Evolutionary conservation across 805 yeast genomes (phyloP).

Genomic region (Candida arabinofermentans): DNA sequence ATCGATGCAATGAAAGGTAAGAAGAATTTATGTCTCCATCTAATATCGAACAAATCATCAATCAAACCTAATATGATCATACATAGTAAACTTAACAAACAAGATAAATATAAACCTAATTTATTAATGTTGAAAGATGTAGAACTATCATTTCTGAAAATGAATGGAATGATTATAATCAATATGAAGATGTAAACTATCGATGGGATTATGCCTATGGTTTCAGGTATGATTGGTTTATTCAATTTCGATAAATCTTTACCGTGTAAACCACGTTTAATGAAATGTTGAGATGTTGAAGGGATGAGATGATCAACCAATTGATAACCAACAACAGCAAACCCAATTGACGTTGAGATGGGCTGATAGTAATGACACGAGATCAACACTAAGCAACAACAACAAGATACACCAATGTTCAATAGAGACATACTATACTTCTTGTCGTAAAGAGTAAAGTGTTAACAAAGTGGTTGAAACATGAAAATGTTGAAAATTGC

Average conservation of each 20-base stretch:
- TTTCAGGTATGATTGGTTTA: constrained; percentile 78
- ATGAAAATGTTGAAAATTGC: too few species aligned
- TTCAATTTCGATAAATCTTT: constrained; percentile 75
- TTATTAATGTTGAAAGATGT: constrained; percentile 70
- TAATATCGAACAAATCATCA: constrained; percentile 91
- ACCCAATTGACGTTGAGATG: constrained; percentile 58
- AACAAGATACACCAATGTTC: background rate
- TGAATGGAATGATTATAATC: constrained; percentile 82
- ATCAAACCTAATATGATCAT: constrained; percentile 84
- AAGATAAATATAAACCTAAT: constrained; percentile 81
- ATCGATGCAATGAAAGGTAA: constrained; percentile 92
- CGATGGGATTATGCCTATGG: constrained; percentile 89
- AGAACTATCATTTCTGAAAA: constrained; percentile 22
- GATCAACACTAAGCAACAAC: background rate
- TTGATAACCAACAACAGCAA: constrained; percentile 62
- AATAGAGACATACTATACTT: background rate
- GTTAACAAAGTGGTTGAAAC: background rate
- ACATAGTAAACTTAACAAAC: constrained; percentile 76
- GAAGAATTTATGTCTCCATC: constrained; percentile 97
- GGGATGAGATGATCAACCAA: constrained; percentile 65
- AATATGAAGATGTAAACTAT: constrained; percentile 74
- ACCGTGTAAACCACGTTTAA: constrained; percentile 79
- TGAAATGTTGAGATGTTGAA: constrained; percentile 57
- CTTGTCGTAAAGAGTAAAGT: background rate
- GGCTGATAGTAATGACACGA: constrained; percentile 34